Base-by-base conservation (phyloP, 2,329 filamentous ascomycete species). In the Trichophyton rubrum region DNA sequence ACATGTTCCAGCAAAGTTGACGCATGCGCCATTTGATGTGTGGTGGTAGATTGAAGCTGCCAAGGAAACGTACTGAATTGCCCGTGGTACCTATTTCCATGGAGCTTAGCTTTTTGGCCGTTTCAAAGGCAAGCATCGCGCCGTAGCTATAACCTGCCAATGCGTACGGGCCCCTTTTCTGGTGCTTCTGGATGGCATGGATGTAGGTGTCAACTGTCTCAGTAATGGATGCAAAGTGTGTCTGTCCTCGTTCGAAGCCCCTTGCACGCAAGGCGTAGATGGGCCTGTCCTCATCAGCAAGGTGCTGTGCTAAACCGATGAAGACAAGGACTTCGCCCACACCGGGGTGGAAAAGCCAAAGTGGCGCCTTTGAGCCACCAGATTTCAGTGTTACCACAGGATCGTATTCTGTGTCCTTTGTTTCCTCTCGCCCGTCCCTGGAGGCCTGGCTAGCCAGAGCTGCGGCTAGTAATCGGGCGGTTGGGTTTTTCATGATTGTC, bases 101-200 rank as follows among this genome's bases (percentile, higher is more conserved):
- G 8, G 27, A 30, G 1, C 74, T 70, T 8, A 82, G 71, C 1
- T 63, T 35, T 67, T 82, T 82, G 11, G 73, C 70, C 0, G 78
- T 67, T 65, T 82, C 80, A 61, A 81, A 83, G 0, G 78, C 77
- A 0, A 82, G 61, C 66, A 79, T 79, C 0, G 71, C 64, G 1
- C 80, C 80, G 64, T 77, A 81, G 3, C 72, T 77, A 64, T 82
- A 82, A 0, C 80, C 80, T 0, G 77, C 76, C 0, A 83, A 66
- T 0, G 77, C 77, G 63, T 83, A 83, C 0, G 80, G 80, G 0
- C 80, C 79, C 0, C 67, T 13, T 0, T 79, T 78, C 61, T 83
- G 80, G 0, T 61, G 62, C 3, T 60, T 24, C n/a, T 72, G 71
- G 41, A 83, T 75, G 0, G 74, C 72, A 0, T 59, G 41, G 8